These are phyloP conservation scores for Dujonia santamariae DNA, from an alignment of 1,139 yeast species.

Conservation along the genomic window DNA sequence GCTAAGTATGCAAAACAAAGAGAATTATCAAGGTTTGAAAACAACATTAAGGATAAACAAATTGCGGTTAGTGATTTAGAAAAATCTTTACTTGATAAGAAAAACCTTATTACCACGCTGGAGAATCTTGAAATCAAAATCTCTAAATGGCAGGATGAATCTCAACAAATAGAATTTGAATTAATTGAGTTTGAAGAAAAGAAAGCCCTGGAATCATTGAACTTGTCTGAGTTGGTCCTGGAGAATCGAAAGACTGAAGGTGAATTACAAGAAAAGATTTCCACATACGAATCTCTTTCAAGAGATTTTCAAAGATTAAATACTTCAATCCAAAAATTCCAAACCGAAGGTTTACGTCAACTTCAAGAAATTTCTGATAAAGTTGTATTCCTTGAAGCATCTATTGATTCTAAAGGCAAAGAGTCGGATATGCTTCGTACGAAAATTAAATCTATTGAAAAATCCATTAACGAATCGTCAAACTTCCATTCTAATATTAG, in stretches of 20 bases:
- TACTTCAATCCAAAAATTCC: slow-evolving; percentile 10
- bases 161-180: slow-evolving; percentile 13
- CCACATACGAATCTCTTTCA: slow-evolving; percentile 7
- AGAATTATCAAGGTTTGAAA: slow-evolving; percentile 50
- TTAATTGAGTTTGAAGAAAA: slow-evolving; percentile 12
- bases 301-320: slow-evolving; percentile 6
- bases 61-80: slow-evolving; percentile 56
- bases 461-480: slow-evolving; percentile 32
- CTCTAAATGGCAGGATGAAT: slow-evolving; percentile 12
- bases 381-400: slow-evolving; percentile 31
- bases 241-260: slow-evolving; percentile 19
- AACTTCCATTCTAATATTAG: slow-evolving; percentile 35
- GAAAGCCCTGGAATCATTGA: slow-evolving; percentile 10
- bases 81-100: slow-evolving; percentile 41
- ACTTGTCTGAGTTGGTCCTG: slow-evolving; percentile 23
- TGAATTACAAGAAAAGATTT: slow-evolving; percentile 11
- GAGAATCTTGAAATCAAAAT: slow-evolving; percentile 17
- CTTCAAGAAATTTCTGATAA: slow-evolving; percentile 27
- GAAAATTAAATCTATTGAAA: slow-evolving; percentile 23
- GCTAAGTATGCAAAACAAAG: slow-evolving; percentile 48
- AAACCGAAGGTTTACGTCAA: slow-evolving; percentile 14
- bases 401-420: slow-evolving; percentile 7
- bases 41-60: slow-evolving; percentile 53
- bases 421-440: slow-evolving; percentile 7
- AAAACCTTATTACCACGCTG: slow-evolving; percentile 16